These are phyloP conservation scores for Takashimella tepidaria DNA, from an alignment of 1,284 basidiomycete genomes.

Conservation along the genomic window DNA sequence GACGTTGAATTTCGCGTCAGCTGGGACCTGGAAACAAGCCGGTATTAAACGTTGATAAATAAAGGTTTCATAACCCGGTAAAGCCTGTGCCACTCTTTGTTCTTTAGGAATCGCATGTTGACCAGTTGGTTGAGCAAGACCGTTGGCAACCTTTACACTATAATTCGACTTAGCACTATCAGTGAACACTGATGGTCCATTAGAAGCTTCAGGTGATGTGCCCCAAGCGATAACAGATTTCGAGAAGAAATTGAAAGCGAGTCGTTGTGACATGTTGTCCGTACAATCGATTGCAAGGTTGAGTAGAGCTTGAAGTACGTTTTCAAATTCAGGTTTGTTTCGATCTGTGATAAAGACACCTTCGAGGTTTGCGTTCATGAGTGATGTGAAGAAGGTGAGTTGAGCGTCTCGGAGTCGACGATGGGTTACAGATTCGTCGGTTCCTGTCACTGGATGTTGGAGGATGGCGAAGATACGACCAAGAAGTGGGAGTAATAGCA, in stretches of 20 bases:
- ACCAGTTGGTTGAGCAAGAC: slow-evolving; percentile 28
- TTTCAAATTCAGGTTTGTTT: slow-evolving; percentile 75
- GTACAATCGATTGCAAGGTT: slow-evolving; percentile 65
- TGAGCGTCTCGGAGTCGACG: slow-evolving; percentile 88
- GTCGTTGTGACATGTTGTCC: slow-evolving; percentile 69
- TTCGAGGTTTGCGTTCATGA: slow-evolving; percentile 76
- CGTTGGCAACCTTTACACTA: slow-evolving; percentile 48
- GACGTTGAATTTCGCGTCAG: slow-evolving; percentile 73
- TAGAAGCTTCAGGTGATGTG: slow-evolving; percentile 50
- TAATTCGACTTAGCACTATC: slow-evolving; percentile 34
- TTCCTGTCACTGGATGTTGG: slow-evolving; percentile 76
- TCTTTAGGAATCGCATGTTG: slow-evolving; percentile 37
- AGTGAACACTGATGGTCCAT: slow-evolving; percentile 38
- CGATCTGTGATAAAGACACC: slow-evolving; percentile 69
- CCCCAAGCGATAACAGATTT: slow-evolving; percentile 71
- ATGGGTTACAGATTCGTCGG: slow-evolving; percentile 81
- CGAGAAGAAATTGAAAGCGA: slow-evolving; percentile 75
- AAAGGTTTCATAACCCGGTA: slow-evolving; percentile 91
- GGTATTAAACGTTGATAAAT: slow-evolving; percentile 85
- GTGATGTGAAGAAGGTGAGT: slow-evolving; percentile 72
- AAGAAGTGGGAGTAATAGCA: slow-evolving; percentile 80
- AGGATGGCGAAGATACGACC: slow-evolving; percentile 77
- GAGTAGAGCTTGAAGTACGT: slow-evolving; percentile 60
- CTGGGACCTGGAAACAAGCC: slow-evolving; percentile 74
- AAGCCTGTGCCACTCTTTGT: slow-evolving; percentile 49